Conservation (phyloP, 2,329 filamentous ascomycete species). For the Diplodia mutila region DNA sequence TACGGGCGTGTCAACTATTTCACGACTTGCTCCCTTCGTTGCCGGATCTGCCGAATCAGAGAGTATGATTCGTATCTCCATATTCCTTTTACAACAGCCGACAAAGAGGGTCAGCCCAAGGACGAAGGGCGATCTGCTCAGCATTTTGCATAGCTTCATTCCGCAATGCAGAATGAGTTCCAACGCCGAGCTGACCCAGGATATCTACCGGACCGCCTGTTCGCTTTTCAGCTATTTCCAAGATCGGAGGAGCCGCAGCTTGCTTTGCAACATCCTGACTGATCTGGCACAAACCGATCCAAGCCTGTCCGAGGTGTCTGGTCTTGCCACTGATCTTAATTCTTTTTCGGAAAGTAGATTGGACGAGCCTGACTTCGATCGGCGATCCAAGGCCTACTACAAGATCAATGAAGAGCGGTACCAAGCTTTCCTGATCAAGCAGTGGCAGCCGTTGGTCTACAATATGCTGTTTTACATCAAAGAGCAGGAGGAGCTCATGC, state of each 20-base stretch:
- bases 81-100: constrained; percentile 83
- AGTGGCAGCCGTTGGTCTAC: constrained; percentile 87
- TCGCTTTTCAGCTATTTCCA: constrained; percentile 90
- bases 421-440: constrained; percentile 63
- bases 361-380: constrained; percentile 87
- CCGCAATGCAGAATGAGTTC: constrained; percentile 63
- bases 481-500: constrained; percentile 84
- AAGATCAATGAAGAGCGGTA: constrained; percentile 68
- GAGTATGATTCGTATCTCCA: constrained; percentile 78
- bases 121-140: constrained; percentile 78
- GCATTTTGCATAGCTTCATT: constrained; percentile 80
- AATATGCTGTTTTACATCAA: constrained; percentile 88
- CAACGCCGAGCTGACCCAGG: constrained; percentile 61
- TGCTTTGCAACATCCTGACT: constrained; percentile 72
- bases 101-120: constrained; percentile 78
- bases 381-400: constrained; percentile 75
- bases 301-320: constrained; percentile 65
- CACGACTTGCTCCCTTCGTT: constrained; percentile 62
- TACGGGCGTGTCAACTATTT: constrained; percentile 75
- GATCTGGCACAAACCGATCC: constrained; percentile 70
- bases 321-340: constrained; percentile 78
- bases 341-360: constrained; percentile 72
- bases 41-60: constrained; percentile 62
- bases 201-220: constrained; percentile 74
- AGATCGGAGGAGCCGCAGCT: constrained; percentile 74